Evolutionary conservation across 2,329 filamentous ascomycete species (phyloP).

Genomic region (Harringtonia lauricola): DNA sequence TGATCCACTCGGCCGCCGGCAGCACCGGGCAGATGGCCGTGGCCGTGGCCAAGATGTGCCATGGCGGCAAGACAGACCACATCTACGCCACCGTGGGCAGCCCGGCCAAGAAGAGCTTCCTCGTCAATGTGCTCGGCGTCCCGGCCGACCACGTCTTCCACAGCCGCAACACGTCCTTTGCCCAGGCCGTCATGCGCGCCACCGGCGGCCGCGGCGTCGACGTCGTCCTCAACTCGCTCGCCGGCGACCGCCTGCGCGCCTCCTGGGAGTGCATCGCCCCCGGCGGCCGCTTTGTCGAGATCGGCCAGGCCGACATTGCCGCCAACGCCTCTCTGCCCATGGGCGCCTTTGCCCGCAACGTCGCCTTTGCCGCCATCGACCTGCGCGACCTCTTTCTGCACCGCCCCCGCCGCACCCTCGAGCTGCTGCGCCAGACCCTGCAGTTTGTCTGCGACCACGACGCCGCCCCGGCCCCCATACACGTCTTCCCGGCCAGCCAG

Average conservation of each 20-base stretch:
- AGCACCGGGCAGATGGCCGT: conserved; percentile 29
- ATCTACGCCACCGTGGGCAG: conserved; percentile 31
- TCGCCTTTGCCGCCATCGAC: conserved; percentile 33
- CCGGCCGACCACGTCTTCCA: conserved; percentile 24
- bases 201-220: conserved; percentile 24
- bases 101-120: conserved; percentile 24
- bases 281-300: conserved; percentile 16
- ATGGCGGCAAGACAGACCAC: conserved; percentile 25
- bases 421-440: too few species aligned
- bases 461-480: too few species aligned
- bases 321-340: conserved; percentile 1
- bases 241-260: conserved; percentile 28
- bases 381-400: conserved; percentile 10
- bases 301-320: conserved; percentile 2
- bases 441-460: too few species aligned
- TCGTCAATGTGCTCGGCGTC: conserved; percentile 26
- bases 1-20: conserved; percentile 28
- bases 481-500: too few species aligned
- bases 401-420: not conserved
- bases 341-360: conserved; percentile 29
- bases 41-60: conserved; percentile 22
- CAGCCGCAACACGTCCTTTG: conserved; percentile 21
- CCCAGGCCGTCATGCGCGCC: conserved; percentile 14
- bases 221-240: conserved; percentile 29
- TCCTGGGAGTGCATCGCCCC: conserved; percentile 31